Base-by-base conservation (phyloP, 2,329 filamentous ascomycete genomes). In the Exophiala oligosperma region DNA sequence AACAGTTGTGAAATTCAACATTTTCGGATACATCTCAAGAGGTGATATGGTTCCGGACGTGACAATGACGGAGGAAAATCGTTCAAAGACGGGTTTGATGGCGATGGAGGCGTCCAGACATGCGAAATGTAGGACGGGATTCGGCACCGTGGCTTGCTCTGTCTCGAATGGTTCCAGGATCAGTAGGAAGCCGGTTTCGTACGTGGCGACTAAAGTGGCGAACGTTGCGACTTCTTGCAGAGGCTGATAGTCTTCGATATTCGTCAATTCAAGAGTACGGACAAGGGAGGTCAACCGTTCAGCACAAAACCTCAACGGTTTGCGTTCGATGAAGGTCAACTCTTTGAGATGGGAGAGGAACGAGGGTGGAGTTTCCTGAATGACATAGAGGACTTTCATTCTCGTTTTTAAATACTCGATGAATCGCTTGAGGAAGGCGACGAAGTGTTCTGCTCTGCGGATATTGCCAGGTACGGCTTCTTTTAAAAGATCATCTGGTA, bases 131-230 rank as follows among this genome's bases (percentile, higher is more conserved):
- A 99, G 81, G n/a, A 97, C 87, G 0, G 94, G 94, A 64, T 99
- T 99, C 0, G 94, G 92, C 0, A 99, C 92, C 52, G 94, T 94
- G 26, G 94, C 93, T 12, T 90, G 92, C 65, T 97, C 93, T 0
- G 92, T 96, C 75, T 99, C 94, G 69, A 90, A 99, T 0, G 94
- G 95, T 69, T 99, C 94, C n/a, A 97, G 81, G 49, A 99, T 99
- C 32, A 99, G 83, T 4, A 97, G 79, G 67, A 99, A 99, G 0
- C 94, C 94, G 63, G 92, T 96, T 66, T 99, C 94, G 70, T 99
- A 99, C 0, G 94, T 99, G 35, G 94, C 91, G 23, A 96, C 91
- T 0, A 99, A 81, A 0, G 94, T 99, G 8, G 94, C 94, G 74
- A 99, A 99, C 0, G 92, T 97, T 21, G 95, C 95, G 6, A 99